Evolutionary conservation across 2,329 filamentous ascomycete species (phyloP).

Genomic region (Uncinocarpus reesii): DNA sequence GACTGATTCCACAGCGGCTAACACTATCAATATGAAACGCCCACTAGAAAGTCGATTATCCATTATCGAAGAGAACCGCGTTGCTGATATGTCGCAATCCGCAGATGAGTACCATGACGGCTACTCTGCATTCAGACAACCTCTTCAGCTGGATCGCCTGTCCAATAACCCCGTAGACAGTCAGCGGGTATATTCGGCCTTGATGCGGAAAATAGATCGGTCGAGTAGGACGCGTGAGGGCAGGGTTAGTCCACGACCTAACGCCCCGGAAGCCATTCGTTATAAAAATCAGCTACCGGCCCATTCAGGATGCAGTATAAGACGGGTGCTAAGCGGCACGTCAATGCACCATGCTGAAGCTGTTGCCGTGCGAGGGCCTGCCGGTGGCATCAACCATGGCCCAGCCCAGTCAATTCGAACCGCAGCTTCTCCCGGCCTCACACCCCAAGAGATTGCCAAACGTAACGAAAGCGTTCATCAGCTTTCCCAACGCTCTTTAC

Average conservation of each 20-base stretch:
- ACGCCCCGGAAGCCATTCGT: not conserved
- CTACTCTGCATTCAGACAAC: conserved; percentile 24
- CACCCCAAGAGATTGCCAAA: conserved; percentile 19
- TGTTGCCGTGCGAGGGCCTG: not conserved
- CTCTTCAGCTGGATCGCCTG: conserved; percentile 16
- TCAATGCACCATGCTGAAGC: not conserved
- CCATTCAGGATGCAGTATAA: conserved; percentile 8
- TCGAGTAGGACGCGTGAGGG: conserved; percentile 8
- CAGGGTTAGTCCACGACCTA: not conserved
- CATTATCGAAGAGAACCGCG: conserved; percentile 36
- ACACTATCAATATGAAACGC: conserved; percentile 30
- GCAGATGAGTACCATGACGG: conserved; percentile 21
- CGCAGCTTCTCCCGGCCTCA: conserved; percentile 6
- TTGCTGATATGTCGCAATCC: conserved; percentile 22
- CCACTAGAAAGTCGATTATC: conserved; percentile 31
- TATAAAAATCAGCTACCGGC: not conserved
- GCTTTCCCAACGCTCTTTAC: not conserved
- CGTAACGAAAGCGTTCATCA: conserved; percentile 18
- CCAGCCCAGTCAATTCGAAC: conserved; percentile 8
- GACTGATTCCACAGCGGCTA: conserved; percentile 38
- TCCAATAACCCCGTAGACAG: conserved; percentile 20
- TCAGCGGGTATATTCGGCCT: conserved; percentile 27
- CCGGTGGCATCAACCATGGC: conserved; percentile 10
- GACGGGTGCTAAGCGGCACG: conserved; percentile 14
- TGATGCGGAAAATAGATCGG: conserved; percentile 26